Conservation (phyloP, 2,329 filamentous ascomycete species). For the Aquanectria penicillioides region DNA sequence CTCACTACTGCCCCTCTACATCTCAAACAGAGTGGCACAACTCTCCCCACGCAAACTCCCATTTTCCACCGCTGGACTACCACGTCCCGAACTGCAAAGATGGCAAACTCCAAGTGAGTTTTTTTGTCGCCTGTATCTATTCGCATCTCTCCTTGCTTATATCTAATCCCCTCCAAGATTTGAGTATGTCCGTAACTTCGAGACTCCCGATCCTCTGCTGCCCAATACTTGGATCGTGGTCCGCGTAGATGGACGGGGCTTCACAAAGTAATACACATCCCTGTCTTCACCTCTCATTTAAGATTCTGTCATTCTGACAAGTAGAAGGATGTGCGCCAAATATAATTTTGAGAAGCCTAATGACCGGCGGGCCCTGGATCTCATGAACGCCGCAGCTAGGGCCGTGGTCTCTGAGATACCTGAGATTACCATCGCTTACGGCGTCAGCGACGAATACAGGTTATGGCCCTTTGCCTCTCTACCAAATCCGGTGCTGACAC, state of each 20-base stretch:
- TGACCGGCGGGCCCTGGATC: constrained; percentile 83
- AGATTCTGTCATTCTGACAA: constrained; percentile 25
- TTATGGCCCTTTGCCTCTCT: constrained; percentile 38
- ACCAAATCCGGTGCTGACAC: constrained; percentile 5
- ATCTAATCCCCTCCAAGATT: constrained; percentile 66
- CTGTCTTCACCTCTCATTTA: background rate
- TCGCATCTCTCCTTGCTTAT: background rate
- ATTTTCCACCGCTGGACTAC: constrained; percentile 4
- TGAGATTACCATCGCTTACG: constrained; percentile 89
- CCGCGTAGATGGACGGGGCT: constrained; percentile 91
- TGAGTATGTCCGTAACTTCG: constrained; percentile 92
- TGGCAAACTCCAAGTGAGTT: constrained; percentile 67
- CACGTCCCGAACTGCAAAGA: constrained; percentile 38
- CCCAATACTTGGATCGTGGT: constrained; percentile 97
- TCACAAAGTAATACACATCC: constrained; percentile 80
- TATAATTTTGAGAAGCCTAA: constrained; percentile 94
- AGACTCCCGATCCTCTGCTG: constrained; percentile 81
- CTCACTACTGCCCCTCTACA: constrained; percentile 35
- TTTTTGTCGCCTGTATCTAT: background rate
- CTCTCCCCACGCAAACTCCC: constrained; percentile 6
- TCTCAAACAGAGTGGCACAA: constrained; percentile 28
- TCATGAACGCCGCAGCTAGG: constrained; percentile 95
- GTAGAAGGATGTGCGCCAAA: constrained; percentile 77
- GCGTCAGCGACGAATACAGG: constrained; percentile 94
- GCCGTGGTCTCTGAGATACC: constrained; percentile 85